Evolutionary conservation across 108 stramenopile species (phyloP).

Genomic region (Epipyxis sp.): DNA sequence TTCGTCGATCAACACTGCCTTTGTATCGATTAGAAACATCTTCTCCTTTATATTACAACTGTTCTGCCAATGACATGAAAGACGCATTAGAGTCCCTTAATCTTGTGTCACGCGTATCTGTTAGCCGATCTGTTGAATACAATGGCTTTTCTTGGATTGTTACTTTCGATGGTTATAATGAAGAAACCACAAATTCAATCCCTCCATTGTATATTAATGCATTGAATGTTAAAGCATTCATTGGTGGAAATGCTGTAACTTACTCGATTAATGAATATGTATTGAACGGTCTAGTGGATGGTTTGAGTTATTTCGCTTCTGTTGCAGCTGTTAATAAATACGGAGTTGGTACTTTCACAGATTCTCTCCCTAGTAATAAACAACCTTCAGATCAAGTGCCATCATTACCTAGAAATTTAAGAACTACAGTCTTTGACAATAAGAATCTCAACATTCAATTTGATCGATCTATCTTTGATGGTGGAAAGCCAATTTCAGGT

Average conservation of each 20-base stretch:
- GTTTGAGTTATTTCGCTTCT: constrained; percentile 24
- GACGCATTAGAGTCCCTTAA: constrained; percentile 54
- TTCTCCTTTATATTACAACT: constrained; percentile 46
- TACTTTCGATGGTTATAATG: constrained; percentile 33
- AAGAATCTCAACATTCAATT: constrained; percentile 63
- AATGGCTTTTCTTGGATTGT: constrained; percentile 62
- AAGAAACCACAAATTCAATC: background rate
- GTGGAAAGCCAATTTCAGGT: constrained; percentile 56
- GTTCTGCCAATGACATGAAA: constrained; percentile 49
- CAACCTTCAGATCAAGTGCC: constrained; percentile 46
- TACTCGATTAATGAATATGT: background rate
- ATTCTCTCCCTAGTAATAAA: constrained; percentile 35
- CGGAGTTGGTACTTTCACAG: constrained; percentile 5
- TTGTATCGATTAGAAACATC: constrained; percentile 70
- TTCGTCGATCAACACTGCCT: constrained; percentile 53
- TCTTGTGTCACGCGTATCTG: constrained; percentile 64
- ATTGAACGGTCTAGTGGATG: background rate
- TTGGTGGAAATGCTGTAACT: background rate
- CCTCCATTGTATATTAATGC: constrained; percentile 42
- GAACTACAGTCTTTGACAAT: constrained; percentile 50
- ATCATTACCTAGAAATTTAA: constrained; percentile 25
- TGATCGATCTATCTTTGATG: constrained; percentile 59
- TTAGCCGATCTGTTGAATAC: constrained; percentile 49
- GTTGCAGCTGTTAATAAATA: background rate
- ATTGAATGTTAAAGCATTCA: constrained; percentile 5